phyloP scores from a whole-genome alignment of 805 yeast genomes.

The Candida railenensis region DNA sequence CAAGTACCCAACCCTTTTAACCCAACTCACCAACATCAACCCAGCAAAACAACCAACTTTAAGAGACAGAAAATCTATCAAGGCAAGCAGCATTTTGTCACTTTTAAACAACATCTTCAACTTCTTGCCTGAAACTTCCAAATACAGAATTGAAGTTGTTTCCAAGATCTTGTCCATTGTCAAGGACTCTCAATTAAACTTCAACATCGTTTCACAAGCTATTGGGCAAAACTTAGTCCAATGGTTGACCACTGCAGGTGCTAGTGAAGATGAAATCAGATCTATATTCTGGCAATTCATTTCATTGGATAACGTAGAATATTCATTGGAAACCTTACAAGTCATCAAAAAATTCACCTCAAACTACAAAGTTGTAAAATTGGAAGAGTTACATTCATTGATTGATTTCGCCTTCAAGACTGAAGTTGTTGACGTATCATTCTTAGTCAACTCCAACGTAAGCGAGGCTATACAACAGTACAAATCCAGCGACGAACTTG shows the following conservation, averaged over 20 bases:
- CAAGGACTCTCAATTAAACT: conserved; percentile 28
- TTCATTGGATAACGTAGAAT: conserved; percentile 27
- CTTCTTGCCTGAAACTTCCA: conserved; percentile 34
- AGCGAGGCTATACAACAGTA: conserved; percentile 26
- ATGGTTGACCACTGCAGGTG: conserved; percentile 35
- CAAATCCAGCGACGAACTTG: conserved; percentile 26
- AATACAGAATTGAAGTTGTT: conserved; percentile 29
- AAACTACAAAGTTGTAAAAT: conserved; percentile 17
- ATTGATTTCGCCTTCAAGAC: conserved; percentile 37
- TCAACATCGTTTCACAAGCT: conserved; percentile 30
- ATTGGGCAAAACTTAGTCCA: conserved; percentile 34
- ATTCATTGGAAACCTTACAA: conserved; percentile 29
- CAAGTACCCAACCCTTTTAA: conserved; percentile 20
- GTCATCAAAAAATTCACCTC: conserved; percentile 36
- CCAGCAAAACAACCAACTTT: conserved; percentile 39
- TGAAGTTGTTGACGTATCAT: conserved; percentile 34
- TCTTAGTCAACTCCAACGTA: conserved; percentile 42
- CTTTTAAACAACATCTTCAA: conserved; percentile 41
- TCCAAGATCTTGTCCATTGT: conserved; percentile 31
- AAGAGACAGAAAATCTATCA: conserved; percentile 45
- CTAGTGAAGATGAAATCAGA: conserved; percentile 27
- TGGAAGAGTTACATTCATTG: conserved; percentile 27
- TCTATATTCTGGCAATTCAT: conserved; percentile 38
- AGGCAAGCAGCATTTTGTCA: conserved; percentile 40
- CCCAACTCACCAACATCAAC: conserved; percentile 25